Base-by-base conservation (phyloP, 495 filamentous ascomycete genomes). In the Neurospora sp. region DNA sequence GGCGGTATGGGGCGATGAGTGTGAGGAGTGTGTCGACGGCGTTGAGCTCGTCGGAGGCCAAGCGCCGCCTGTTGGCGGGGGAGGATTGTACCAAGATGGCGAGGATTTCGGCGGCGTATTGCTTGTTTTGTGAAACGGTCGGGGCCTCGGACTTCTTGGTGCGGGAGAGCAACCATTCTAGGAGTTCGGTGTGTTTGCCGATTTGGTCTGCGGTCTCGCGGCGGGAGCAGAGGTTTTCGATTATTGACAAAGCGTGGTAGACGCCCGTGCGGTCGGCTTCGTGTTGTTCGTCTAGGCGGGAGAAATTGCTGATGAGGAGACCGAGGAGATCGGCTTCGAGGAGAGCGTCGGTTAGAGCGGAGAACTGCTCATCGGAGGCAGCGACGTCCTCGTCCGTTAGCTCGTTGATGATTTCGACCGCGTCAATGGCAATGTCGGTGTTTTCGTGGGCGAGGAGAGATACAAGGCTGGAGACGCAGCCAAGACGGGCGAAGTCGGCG, bases 341-440 rank as follows among this genome's bases (percentile, higher is more conserved):
- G 85, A 97, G 88, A 10, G 93, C 90, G 76, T 93, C 90, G 3
- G 96, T 94, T 23, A 99, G 82, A 3, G 78, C 84, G 76, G 90
- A 88, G 93, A 94, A 98, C 80, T 99, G 91, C 70, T 88, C 89
- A 74, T 93, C 90, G 72, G 92, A 89, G 7, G 94, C 94, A 54
- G 91, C 87, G 3, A 98, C 93, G 80, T 98, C 96, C 78, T 98
- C 95, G 78, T 97, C 96, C 20, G 93, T 97, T 75, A 99, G 82
- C 85, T 99, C 96, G 73, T 89, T 89, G 71, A 99, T 90, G 48
- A 97, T 94, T 79, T 98, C 93, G 6, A 98, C 89, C 0, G 90
- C 92, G 77, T 91, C 93, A 75, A 98, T 97, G 8, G 96, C 94
- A 75, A 99, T 97, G 81, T 99, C 96, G 2, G 94, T 93, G 81